Evolutionary conservation across 306 rosid species (phyloP), one percentile per base, ranked within the genome.

Genomic region (Glycine latifolia): DNA sequence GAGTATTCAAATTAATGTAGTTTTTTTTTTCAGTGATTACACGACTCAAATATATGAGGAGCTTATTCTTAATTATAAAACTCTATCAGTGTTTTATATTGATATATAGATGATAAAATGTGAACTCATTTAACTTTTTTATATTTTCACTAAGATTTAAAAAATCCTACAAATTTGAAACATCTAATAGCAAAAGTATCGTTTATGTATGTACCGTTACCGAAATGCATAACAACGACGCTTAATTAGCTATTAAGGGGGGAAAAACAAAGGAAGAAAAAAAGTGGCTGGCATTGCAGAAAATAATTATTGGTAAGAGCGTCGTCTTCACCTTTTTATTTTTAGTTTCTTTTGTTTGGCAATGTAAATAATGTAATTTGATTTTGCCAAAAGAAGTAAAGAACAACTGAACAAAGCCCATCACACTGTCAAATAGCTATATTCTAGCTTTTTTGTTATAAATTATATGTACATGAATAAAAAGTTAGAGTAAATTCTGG

Each of bases 251-350:
- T 26, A 26, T 13, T 8, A 69, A 14, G 8, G 11, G 48, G 31
- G 15, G 7, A 14, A 56, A 14, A 5, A 11, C 11, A 66, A 39
- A 12, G 1, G 2, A 53, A 44, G 67, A 56, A 76, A 26, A 26
- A 26, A 71, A 71, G 70, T 14, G 14, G 31, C 61, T 70, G 47
- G 15, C 61, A 37, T 71, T 49, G 75, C 67, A 54, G 68, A 52
- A 67, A 56, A 58, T 46, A 82, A 82, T 82, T 47, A 82, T 82
- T 68, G 71, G 54, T 65, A 82, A 75, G 55, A 47, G 76, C 71
- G 63, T 81, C 71, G 63, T 81, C 79, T 67, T 55, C 3, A 11
- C 54, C 33, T 67, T 81, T 81, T 73, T 66, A 15, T 47, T 58
- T 79, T 69, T 31, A 9, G 62, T 78, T 79, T 60, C 39, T 13